phyloP scores from a whole-genome alignment of 768 basidiomycete species.

The Austroboletus festivus region DNA sequence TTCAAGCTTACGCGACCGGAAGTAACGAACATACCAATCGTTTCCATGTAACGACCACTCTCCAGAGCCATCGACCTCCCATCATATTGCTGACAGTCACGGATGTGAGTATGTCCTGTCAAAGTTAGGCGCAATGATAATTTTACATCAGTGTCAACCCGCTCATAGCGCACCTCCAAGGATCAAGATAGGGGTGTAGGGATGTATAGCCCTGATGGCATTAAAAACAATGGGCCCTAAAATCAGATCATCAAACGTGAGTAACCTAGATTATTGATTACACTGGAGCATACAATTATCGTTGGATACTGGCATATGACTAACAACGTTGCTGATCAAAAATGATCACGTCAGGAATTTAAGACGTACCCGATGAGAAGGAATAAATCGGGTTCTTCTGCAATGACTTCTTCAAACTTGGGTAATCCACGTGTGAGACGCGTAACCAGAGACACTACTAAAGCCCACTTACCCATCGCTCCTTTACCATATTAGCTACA shows the following conservation, averaged over 20 bases:
- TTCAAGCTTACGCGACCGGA: too few species aligned
- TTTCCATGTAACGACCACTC: conserved; percentile 91
- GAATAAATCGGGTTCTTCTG: conserved; percentile 81
- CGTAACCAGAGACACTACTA: background rate
- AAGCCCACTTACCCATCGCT: conserved; percentile 57
- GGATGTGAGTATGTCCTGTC: conserved; percentile 48
- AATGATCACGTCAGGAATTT: background rate
- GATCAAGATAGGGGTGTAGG: conserved; percentile 75
- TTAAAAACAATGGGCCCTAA: conserved; percentile 71
- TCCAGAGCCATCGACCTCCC: conserved; percentile 48
- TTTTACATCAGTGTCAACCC: too few species aligned
- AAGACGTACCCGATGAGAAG: conserved; percentile 55
- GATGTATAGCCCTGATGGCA: conserved; percentile 70
- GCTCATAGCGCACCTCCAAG: conserved; percentile 55
- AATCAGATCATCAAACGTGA: background rate
- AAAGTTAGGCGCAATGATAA: background rate
- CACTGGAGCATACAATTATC: conserved; percentile 54
- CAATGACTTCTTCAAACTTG: conserved; percentile 75
- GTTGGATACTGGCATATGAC: conserved; percentile 78
- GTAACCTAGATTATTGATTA: too few species aligned
- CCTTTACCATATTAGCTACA: conserved; percentile 74
- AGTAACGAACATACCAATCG: conserved; percentile 55
- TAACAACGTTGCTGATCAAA: conserved; percentile 23
- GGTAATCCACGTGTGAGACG: background rate
- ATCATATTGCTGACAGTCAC: conserved; percentile 27